phyloP scores from a whole-genome alignment of 163 green algal genomes.

The Volvox carteri region DNA sequence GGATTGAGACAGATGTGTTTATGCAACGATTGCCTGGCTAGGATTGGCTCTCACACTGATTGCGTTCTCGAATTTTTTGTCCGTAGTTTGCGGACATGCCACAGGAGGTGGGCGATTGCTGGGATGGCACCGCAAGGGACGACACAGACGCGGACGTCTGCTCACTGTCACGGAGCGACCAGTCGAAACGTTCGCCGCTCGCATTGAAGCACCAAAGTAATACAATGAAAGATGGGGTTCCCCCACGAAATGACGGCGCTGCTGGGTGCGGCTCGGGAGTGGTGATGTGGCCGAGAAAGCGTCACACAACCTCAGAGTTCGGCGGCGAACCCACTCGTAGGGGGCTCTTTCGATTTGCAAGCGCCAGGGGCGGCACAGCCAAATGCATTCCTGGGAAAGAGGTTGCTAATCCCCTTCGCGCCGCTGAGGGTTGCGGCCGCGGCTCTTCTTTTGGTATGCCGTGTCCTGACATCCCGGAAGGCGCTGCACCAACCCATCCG shows the following conservation, averaged over 20 bases:
- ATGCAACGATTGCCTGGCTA: too few species aligned
- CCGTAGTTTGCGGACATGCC: not conserved
- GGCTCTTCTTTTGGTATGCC: too few species aligned
- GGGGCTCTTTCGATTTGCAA: not conserved
- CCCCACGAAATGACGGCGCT: not conserved
- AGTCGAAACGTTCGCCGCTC: not conserved
- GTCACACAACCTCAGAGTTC: not conserved
- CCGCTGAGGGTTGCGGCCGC: too few species aligned
- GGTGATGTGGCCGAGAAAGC: not conserved
- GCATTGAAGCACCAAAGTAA: too few species aligned
- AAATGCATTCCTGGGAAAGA: too few species aligned
- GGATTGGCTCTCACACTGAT: too few species aligned
- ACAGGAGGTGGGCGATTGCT: not conserved
- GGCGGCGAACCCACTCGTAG: not conserved
- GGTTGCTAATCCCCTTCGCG: too few species aligned
- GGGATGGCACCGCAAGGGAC: not conserved
- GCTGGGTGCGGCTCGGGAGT: not conserved
- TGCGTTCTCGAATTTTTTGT: not conserved
- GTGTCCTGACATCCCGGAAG: too few species aligned
- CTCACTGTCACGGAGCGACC: constrained; percentile 6
- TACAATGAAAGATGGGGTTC: not conserved
- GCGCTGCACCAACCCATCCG: too few species aligned
- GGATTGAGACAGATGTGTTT: too few species aligned
- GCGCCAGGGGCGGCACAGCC: too few species aligned
- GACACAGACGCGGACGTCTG: not conserved